Percentiles rank a stretch among this genome's conserved stretches.
Evolutionary conservation across 1,284 basidiomycete species (phyloP).

Genomic region (Pseudozyma hubeiensis): DNA sequence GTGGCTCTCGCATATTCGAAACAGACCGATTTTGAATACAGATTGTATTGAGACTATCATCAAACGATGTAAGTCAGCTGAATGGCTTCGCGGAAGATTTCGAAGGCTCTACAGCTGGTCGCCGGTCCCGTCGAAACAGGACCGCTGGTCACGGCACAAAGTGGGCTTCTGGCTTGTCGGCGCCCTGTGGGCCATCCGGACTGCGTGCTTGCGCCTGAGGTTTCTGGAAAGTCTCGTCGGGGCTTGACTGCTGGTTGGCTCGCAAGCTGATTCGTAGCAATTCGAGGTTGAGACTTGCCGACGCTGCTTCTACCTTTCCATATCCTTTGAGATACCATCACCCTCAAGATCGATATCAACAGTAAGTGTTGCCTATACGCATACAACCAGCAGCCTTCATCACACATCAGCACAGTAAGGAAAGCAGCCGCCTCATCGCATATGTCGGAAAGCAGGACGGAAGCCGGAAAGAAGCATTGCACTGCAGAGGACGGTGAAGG

Average conservation of each 20-base stretch:
- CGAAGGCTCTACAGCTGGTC: too few species aligned
- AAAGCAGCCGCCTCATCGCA: conserved; percentile 9
- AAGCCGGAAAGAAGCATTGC: background rate
- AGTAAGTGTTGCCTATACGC: conserved; percentile 31
- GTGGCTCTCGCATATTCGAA: background rate
- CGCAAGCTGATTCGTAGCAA: background rate
- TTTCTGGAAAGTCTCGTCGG: too few species aligned
- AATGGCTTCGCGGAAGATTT: too few species aligned
- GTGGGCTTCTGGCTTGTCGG: too few species aligned
- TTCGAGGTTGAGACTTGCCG: conserved; percentile 8
- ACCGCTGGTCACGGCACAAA: too few species aligned
- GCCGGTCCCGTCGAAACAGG: too few species aligned
- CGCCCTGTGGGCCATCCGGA: too few species aligned
- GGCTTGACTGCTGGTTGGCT: background rate
- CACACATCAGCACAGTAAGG: background rate
- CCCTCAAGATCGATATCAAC: conserved; percentile 52
- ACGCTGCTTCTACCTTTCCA: conserved; percentile 10
- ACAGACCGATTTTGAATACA: background rate
- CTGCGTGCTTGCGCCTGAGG: too few species aligned
- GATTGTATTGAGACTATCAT: background rate
- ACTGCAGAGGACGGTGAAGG: background rate
- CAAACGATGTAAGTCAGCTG: too few species aligned
- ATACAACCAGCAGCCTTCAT: conserved; percentile 9
- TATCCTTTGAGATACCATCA: conserved; percentile 50
- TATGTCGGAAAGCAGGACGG: conserved; percentile 3